These are phyloP conservation scores for Cryphonectria nitschkei DNA, from an alignment of 2,329 filamentous ascomycete genomes.

Conservation along the genomic window DNA sequence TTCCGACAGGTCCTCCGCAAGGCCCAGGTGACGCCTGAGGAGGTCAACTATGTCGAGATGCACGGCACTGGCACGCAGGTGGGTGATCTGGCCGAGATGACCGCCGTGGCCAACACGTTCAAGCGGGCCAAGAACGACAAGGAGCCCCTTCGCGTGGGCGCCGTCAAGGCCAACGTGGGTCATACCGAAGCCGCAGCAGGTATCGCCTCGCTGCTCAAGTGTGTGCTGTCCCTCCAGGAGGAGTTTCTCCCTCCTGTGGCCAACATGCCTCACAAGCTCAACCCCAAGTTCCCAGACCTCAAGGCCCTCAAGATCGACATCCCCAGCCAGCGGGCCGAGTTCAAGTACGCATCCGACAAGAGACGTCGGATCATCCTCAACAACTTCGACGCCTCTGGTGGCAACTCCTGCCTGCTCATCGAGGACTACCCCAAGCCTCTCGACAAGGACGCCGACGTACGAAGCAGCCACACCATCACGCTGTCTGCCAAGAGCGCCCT, in stretches of 20 bases:
- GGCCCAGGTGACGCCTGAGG: conserved; percentile 32
- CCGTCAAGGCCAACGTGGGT: conserved; percentile 62
- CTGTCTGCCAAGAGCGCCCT: conserved; percentile 52
- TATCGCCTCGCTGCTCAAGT: conserved; percentile 57
- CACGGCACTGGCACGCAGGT: conserved; percentile 50
- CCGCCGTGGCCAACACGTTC: conserved; percentile 23
- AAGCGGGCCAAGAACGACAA: conserved; percentile 18
- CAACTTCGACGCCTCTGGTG: conserved; percentile 68
- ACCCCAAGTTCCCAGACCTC: conserved; percentile 58
- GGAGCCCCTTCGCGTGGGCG: conserved; percentile 56
- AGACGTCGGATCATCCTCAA: conserved; percentile 54
- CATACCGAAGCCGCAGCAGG: conserved; percentile 61
- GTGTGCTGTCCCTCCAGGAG: conserved; percentile 61
- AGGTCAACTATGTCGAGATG: conserved; percentile 41
- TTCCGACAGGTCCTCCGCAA: conserved; percentile 38
- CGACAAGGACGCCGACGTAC: conserved; percentile 45
- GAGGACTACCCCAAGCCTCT: conserved; percentile 54
- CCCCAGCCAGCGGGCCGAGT: conserved; percentile 49
- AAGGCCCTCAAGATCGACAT: conserved; percentile 55
- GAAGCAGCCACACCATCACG: conserved; percentile 55
- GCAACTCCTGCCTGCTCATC: conserved; percentile 65
- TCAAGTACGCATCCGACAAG: conserved; percentile 46
- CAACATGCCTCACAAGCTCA: conserved; percentile 64
- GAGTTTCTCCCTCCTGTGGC: conserved; percentile 61
- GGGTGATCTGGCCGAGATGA: conserved; percentile 41